Evolutionary conservation across 2,329 filamentous ascomycete genomes (phyloP).

Genomic region (Xylariaceae sp.): DNA sequence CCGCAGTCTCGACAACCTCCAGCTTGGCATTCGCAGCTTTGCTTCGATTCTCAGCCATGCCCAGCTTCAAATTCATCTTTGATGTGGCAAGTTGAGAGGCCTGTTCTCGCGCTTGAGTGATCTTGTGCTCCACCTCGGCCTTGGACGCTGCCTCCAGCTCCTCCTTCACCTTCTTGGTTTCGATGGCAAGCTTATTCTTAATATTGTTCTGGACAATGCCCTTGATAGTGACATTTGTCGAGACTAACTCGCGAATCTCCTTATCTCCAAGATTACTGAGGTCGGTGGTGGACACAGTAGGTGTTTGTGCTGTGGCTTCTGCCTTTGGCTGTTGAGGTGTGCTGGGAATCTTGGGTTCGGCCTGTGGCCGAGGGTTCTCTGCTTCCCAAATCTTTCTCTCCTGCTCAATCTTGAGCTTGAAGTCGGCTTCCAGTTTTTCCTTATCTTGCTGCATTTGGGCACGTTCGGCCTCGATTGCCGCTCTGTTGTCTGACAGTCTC

Average conservation of each 20-base stretch:
- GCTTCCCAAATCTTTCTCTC: constrained; percentile 30
- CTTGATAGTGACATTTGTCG: constrained; percentile 54
- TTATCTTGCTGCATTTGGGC: constrained; percentile 61
- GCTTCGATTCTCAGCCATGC: constrained; percentile 70
- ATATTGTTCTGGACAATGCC: constrained; percentile 59
- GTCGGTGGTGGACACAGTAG: constrained; percentile 34
- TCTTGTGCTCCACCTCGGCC: constrained; percentile 50
- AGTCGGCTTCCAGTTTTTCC: constrained; percentile 57
- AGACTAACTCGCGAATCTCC: constrained; percentile 54
- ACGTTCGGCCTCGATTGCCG: constrained; percentile 44
- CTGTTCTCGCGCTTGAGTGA: constrained; percentile 53
- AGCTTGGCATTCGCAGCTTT: constrained; percentile 66
- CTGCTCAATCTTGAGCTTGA: constrained; percentile 28
- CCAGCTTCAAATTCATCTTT: constrained; percentile 69
- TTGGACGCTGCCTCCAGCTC: constrained; percentile 47
- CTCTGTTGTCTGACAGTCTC: constrained; percentile 64
- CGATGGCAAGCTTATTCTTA: constrained; percentile 64
- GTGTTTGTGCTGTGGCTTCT: constrained; percentile 33
- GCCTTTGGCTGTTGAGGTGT: constrained; percentile 40
- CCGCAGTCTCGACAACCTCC: constrained; percentile 74
- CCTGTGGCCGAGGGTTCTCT: constrained; percentile 18
- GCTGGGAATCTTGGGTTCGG: constrained; percentile 25
- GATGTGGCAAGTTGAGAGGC: constrained; percentile 71
- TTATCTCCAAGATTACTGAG: constrained; percentile 49
- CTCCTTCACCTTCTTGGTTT: constrained; percentile 57